These are phyloP conservation scores for Tremella fuciformis DNA, from an alignment of 768 basidiomycete genomes.

Conservation along the genomic window DNA sequence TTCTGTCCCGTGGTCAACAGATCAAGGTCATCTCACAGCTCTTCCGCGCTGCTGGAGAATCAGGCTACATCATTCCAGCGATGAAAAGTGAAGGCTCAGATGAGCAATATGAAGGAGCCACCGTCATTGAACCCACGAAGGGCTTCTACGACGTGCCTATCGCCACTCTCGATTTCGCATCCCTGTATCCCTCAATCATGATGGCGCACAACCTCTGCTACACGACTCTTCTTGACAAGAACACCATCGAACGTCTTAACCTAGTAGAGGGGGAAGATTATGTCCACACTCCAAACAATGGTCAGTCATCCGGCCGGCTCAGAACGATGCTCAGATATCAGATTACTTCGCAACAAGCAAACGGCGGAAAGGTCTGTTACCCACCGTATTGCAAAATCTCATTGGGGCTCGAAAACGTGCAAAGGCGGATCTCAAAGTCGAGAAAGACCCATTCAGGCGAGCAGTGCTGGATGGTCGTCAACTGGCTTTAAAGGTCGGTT, in stretches of 20 bases:
- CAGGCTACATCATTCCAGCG: constrained; percentile 84
- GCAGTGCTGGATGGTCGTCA: constrained; percentile 97
- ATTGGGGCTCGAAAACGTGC: constrained; percentile 90
- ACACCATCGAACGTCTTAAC: constrained; percentile 69
- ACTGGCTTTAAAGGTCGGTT: constrained; percentile 80
- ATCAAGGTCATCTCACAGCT: constrained; percentile 98
- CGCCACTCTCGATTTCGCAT: constrained; percentile 97
- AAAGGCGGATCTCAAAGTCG: constrained; percentile 91
- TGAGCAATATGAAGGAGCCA: constrained; percentile 98
- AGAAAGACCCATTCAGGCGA: constrained; percentile 93
- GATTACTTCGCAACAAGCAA: constrained; percentile 77
- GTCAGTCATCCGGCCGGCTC: constrained; percentile 54
- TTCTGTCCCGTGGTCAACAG: constrained; percentile 90
- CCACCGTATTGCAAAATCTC: constrained; percentile 87
- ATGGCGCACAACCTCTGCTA: constrained; percentile 99
- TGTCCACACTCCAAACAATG: constrained; percentile 91
- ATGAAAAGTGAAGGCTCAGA: constrained; percentile 83
- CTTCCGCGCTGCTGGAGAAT: constrained; percentile 85
- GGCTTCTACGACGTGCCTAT: constrained; percentile 97
- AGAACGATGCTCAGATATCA: constrained; percentile 46
- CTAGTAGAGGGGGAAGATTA: constrained; percentile 86
- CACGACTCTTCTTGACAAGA: constrained; percentile 84
- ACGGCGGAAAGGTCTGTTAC: constrained; percentile 81
- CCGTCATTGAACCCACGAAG: constrained; percentile 93
- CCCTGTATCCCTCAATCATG: constrained; percentile 99